A percentile compares a stretch with the other conserved stretches of the same genome.
phyloP scores from a whole-genome alignment of 1,139 yeast genomes.

The Yamadazyma taylorii region DNA sequence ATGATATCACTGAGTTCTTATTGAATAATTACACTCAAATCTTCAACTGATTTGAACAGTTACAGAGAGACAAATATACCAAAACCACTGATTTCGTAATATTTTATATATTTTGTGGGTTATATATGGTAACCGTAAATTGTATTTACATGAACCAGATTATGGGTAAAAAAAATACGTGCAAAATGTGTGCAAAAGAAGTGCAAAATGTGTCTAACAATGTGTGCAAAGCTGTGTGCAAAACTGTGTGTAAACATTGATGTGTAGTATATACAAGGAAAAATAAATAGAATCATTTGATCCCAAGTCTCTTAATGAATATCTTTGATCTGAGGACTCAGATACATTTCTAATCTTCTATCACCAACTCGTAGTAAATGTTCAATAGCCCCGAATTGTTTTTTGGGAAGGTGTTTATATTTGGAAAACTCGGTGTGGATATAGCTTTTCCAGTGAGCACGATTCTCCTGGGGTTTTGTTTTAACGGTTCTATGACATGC shows the following conservation, averaged over 20 bases:
- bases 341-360: conserved; percentile 70
- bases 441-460: conserved; percentile 46
- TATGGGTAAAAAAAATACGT: no score
- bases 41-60: no score
- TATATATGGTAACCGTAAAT: no score
- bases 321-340: conserved; percentile 64
- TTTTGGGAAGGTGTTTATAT: conserved; percentile 58
- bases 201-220: no score
- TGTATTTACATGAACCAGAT: not conserved
- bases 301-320: conserved; percentile 41
- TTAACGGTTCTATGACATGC: conserved; percentile 53
- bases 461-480: conserved; percentile 52
- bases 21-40: conserved; percentile 54
- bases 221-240: no score
- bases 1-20: conserved; percentile 75
- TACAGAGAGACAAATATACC: no score
- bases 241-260: no score
- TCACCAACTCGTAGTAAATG: conserved; percentile 78
- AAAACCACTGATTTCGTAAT: no score
- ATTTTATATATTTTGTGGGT: no score
- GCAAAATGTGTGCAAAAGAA: no score
- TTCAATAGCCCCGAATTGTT: conserved; percentile 85
- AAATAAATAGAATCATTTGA: not conserved
- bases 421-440: conserved; percentile 64
- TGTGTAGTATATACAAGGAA: conserved; percentile 1